Evolutionary conservation across 1,284 basidiomycete genomes (phyloP), one percentile per base, ranked within the genome.

Genomic region (Lignosus rhinocerotis): DNA sequence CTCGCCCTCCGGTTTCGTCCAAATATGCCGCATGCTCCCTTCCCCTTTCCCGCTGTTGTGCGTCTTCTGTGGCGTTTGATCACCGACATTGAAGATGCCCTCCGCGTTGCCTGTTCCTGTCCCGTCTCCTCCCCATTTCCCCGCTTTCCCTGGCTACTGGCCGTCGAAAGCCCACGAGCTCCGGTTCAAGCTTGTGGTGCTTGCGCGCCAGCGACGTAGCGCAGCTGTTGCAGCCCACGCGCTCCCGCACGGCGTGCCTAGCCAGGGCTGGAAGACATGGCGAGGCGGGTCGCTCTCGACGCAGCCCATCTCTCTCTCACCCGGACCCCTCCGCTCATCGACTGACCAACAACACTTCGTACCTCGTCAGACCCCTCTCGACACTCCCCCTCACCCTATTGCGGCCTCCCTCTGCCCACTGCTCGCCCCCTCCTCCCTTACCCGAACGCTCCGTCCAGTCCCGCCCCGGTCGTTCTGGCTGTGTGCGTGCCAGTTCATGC

Each of bases 401-500:
- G 41, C 61, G 59, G 62, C 60, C 65, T 60, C 49, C 60, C 54
- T 57, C 55, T 59, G 51, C 60, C 55, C 53, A 16, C 58, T 51
- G 52, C 53, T 64, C 58, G 55, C 62, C 58, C 58, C 59, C 63
- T 68, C 60, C 62, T 58, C 59, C 54, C 8, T 45, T 46, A 58
- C 51, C 55, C 56, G 56, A 56, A 55, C 59, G 59, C 60, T 56
- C 63, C 66, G 64, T 65, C 64, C 56, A 50, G 60, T 56, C 48
- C 51, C 55, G 63, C 49, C 56, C 61, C 55, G 58, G 60, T 58
- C 44, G 57, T 59, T 56, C 60, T 48, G 62, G 59, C 55, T 48
- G 64, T 53, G 66, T 55, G 67, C 67, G 61, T 69, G 67, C 68
- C 64, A 69, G 68, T 58, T 59, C 68, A 67, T 53, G 69, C 63